These are phyloP conservation scores for Colletotrichum paranaense DNA, from an alignment of 2,329 filamentous ascomycete species.

Conservation along the genomic window DNA sequence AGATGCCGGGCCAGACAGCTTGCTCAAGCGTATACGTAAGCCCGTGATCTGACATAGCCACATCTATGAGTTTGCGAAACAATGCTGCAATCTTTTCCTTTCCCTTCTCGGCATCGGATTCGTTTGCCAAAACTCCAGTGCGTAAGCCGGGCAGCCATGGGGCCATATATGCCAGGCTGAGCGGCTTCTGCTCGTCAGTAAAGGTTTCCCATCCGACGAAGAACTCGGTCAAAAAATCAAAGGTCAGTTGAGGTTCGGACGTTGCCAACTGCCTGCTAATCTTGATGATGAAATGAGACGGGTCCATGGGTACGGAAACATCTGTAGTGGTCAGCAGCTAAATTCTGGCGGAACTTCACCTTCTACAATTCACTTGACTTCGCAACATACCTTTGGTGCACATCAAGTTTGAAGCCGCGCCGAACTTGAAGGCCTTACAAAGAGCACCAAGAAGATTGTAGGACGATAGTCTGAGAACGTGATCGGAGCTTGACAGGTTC, in stretches of 20 bases:
- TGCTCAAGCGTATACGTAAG: constrained; percentile 72
- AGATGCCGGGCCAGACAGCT: constrained; percentile 73
- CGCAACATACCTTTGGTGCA: constrained; percentile 66
- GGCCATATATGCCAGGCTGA: constrained; percentile 77
- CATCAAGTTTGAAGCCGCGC: constrained; percentile 69
- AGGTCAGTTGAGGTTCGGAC: constrained; percentile 74
- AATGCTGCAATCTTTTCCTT: constrained; percentile 72
- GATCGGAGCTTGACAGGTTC: constrained; percentile 73
- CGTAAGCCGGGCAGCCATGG: constrained; percentile 75
- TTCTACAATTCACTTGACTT: neutral
- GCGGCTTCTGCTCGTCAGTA: constrained; percentile 72
- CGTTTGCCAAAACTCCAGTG: constrained; percentile 67
- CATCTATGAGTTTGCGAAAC: constrained; percentile 75
- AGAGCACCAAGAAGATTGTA: constrained; percentile 76
- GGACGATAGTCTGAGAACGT: constrained; percentile 69
- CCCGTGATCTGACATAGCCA: constrained; percentile 70
- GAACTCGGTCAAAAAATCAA: constrained; percentile 78
- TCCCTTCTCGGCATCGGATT: constrained; percentile 73
- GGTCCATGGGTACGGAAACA: constrained; percentile 71
- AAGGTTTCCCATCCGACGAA: constrained; percentile 80
- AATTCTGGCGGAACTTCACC: neutral
- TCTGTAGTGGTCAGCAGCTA: constrained; percentile 51
- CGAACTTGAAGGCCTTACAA: constrained; percentile 76
- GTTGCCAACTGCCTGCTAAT: constrained; percentile 73
- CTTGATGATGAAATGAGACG: constrained; percentile 72